Evolutionary conservation across 2,329 filamentous ascomycete genomes (phyloP), one percentile per base, ranked within the genome.

Genomic region (Claviceps humidiphila): DNA sequence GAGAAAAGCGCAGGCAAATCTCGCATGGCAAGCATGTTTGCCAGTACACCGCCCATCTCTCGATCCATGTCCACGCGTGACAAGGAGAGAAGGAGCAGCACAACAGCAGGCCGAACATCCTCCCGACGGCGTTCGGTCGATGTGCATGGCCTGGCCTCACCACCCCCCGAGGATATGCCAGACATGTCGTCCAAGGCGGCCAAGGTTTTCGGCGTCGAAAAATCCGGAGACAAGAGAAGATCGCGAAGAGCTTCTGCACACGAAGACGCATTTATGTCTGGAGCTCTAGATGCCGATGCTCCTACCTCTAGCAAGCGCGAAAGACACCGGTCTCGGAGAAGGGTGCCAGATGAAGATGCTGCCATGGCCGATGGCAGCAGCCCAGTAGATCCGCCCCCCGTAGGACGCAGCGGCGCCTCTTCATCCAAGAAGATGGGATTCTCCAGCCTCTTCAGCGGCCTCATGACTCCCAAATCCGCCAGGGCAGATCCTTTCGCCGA

Each of bases 181-280:
- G 77, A 80, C 50, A 76, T 88, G 62, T 77, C 83, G 7, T 76
- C 81, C 46, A 95, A 94, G 67, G 88, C 87, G 30, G 87, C 87
- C 37, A 89, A 83, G 66, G 68, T 91, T 50, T 80, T 93, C 2
- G 80, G 89, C 71, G 58, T 78, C 24, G 72, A 72, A 42, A 69
- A 68, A 51, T 64, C 67, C 14, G 63, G 61, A 44, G 67, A 66
- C 56, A 71, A 66, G 56, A 70, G 67, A 50, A 71, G 77, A 64
- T 59, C 63, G 37, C 75, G 76, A 52, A 80, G 73, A 57, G 41
- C 55, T 7, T 64, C 65, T 11, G 70, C 72, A 13, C 73, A 79
- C 7, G 74, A 77, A 26, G 76, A 80, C 43, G 67, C 75, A 45
- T 65, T 74, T 41, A 74, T 79, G 71, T 68, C 68, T 20, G 71